Percentiles rank a stretch among this genome's conserved stretches.
phyloP scores from a whole-genome alignment of 305 asterid species.

The Fraxinus latifolia region DNA sequence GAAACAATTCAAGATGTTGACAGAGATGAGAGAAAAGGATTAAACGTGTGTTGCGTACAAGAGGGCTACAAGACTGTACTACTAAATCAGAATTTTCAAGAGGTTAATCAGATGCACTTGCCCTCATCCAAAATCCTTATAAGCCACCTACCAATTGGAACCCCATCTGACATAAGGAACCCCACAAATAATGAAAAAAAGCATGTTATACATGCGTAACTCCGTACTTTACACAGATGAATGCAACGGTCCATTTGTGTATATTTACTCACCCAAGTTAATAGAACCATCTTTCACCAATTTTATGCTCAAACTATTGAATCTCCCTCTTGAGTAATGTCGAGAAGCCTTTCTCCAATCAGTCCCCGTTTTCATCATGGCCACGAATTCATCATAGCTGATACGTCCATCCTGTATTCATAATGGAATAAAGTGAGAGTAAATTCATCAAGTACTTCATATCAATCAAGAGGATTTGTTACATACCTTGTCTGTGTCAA shows the following conservation, averaged over 20 bases:
- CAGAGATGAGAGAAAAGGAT: conserved; percentile 32
- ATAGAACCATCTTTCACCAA: conserved; percentile 86
- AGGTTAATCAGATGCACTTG: conserved; percentile 36
- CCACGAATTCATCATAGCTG: conserved; percentile 83
- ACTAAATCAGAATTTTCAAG: conserved; percentile 41
- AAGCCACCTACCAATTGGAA: conserved; percentile 44
- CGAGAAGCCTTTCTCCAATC: conserved; percentile 96
- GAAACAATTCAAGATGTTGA: conserved; percentile 28
- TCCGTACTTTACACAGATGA: conserved; percentile 29
- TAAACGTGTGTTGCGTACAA: conserved; percentile 25
- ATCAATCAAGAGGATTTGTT: conserved; percentile 4
- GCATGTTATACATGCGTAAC: conserved; percentile 34
- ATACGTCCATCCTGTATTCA: conserved; percentile 73
- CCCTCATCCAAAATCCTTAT: conserved; percentile 33
- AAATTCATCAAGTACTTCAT: background rate
- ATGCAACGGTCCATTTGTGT: conserved; percentile 28
- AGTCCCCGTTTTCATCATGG: conserved; percentile 87
- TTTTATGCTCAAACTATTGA: conserved; percentile 76
- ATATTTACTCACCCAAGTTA: conserved; percentile 71
- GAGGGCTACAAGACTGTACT: conserved; percentile 37
- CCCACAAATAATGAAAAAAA: conserved; percentile 47
- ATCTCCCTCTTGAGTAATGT: conserved; percentile 88
- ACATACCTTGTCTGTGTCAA: conserved; percentile 86
- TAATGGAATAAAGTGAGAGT: conserved; percentile 9
- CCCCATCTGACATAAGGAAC: conserved; percentile 34